Evolutionary conservation across 768 basidiomycete species (phyloP), one percentile per base, ranked within the genome.

Genomic region (Polyporus arcularius): DNA sequence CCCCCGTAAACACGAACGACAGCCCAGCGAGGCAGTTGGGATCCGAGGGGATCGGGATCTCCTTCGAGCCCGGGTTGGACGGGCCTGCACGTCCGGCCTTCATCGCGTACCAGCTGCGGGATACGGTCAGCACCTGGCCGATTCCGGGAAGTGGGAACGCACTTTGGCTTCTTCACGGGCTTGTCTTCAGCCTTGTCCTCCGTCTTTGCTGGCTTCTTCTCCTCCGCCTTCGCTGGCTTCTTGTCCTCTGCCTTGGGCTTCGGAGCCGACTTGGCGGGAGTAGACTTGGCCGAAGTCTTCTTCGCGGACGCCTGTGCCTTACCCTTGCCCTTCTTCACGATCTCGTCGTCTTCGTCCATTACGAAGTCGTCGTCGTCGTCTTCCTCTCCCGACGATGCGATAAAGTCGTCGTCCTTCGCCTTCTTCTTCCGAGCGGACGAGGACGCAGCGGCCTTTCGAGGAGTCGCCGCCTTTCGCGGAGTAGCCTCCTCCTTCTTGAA

Each of bases 1-100:
- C 96, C 15, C 96, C 97, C 0, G 97, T 98, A 65, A 99, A 99
- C 21, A 99, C 96, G 69, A 99, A 90, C 0, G 93, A 82, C 26
- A 98, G 79, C 0, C 96, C 96, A 0, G 87, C 83, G 9, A 99
- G 79, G 69, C 92, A 94, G 46, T 94, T 86, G 0, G 92, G 91
- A 21, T 92, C 81, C 14, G 83, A 89, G n/a, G 79, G 78, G 28
- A 89, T 83, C 0, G 89, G 89, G 4, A 89, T 76, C 14, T 78
- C 71, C 69, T 86, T 88, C 16, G 82, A 80, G 0, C 87, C 87
- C 1, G 78, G 78, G 51, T 76, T 78, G n/a, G 77, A 71, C 0
- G 88, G 88, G 0, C 85, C 85, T 0, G 86, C 69, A 68, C 66
- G 84, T 26, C 21, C 21, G 84, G 88, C 88, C 60, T 82, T 79